Evolutionary conservation across 495 filamentous ascomycete species (phyloP).

Genomic region (Penicillium odoratum): DNA sequence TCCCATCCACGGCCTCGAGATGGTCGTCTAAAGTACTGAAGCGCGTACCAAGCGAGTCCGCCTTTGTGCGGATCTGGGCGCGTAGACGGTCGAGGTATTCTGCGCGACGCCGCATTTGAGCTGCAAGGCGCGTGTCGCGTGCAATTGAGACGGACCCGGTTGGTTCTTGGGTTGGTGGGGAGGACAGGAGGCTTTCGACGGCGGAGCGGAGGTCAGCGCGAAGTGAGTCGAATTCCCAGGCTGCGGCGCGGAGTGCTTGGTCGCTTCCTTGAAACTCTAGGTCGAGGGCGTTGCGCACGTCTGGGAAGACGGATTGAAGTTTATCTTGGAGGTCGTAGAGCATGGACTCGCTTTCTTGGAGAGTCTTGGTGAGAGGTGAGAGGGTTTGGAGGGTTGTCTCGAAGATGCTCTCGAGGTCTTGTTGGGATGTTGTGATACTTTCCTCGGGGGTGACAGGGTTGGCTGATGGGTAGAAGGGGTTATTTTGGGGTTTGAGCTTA

Average conservation of each 20-base stretch:
- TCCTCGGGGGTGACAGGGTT: slow-evolving; percentile 21
- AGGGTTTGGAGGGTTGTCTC: slow-evolving; percentile 35
- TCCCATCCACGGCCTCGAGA: slow-evolving; percentile 39
- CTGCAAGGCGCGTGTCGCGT: slow-evolving; percentile 34
- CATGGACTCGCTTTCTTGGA: slow-evolving; percentile 40
- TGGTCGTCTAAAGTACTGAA: slow-evolving; percentile 45
- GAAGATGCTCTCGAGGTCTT: slow-evolving; percentile 36
- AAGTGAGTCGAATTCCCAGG: slow-evolving; percentile 41
- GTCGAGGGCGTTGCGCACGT: slow-evolving; percentile 37
- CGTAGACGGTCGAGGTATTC: slow-evolving; percentile 42
- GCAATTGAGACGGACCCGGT: slow-evolving; percentile 20
- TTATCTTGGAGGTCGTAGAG: slow-evolving; percentile 33
- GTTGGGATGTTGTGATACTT: slow-evolving; percentile 28
- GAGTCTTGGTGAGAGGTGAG: slow-evolving; percentile 23
- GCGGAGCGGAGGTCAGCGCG: slow-evolving; percentile 43
- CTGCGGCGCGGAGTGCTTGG: slow-evolving; percentile 35
- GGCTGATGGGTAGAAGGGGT: slow-evolving; percentile 7
- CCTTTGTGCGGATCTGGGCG: slow-evolving; percentile 36
- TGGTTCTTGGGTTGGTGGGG: slow-evolving; percentile 17
- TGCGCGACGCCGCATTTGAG: slow-evolving; percentile 36
- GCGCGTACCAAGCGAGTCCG: slow-evolving; percentile 35
- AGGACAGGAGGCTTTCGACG: slow-evolving; percentile 38
- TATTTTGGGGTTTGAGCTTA: slow-evolving; percentile 13
- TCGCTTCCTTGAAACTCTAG: slow-evolving; percentile 46
- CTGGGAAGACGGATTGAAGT: slow-evolving; percentile 34